Base-by-base conservation (phyloP, 805 yeast genomes). In the Nakazawaea siamensis region DNA sequence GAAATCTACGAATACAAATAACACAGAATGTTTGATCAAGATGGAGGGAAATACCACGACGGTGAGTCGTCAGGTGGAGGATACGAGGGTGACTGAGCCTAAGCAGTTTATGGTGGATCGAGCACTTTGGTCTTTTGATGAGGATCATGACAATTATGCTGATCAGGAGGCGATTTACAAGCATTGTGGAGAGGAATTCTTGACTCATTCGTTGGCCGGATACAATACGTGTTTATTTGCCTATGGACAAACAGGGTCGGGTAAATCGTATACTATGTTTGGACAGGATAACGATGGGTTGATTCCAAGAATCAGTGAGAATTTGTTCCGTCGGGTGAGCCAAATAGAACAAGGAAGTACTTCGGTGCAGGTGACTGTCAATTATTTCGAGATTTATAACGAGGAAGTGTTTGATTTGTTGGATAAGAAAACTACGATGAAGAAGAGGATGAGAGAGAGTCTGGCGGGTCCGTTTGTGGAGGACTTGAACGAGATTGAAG, bases 231-330 rank as follows among this genome's bases (percentile, higher is more conserved):
- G 63, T 2, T 50, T 56, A 5, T 35, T 48, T 21, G 43, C 63
- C 57, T 87, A 87, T 57, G 96, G 96, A 4, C 94, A 85, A 52
- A 85, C 94, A 0, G 88, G 83, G 1, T 70, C 92, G 0, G 95
- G 95, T 1, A 84, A 84, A 49, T 76, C 94, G 0, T 78, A 72
- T 55, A 85, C 94, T 1, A 83, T 84, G 92, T 71, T 84, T 58
- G 82, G 84, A 0, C 46, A 57, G 1, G 51, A 49, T 3, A 59
- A 66, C 2, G 71, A 70, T 11, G 94, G 94, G 0, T 60, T 83
- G 51, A 76, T 83, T 27, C 88, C 92, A 0, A 40, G 64, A 34
- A 60, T 79, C 11, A 70, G 85, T 37, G 43, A 56, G 19, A 74
- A 70, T 38, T 56, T 84, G 10, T 70, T 81, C 44, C 51, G 55